These are phyloP conservation scores for Aspergillus brasiliensis DNA, from an alignment of 2,329 filamentous ascomycete genomes.

Conservation along the genomic window DNA sequence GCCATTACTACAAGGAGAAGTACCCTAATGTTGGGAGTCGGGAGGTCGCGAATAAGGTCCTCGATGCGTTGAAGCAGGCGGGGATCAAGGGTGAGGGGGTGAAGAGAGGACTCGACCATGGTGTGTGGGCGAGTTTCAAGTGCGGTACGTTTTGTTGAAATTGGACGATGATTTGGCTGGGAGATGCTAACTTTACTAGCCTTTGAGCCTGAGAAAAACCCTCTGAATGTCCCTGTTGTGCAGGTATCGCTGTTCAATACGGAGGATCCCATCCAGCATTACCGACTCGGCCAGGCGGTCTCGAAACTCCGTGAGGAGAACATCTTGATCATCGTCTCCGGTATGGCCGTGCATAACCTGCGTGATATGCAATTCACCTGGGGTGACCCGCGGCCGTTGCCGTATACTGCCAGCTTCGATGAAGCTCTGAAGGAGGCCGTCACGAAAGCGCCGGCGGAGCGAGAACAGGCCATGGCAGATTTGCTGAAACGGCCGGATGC, in stretches of 20 bases:
- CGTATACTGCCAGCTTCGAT: conserved; percentile 66
- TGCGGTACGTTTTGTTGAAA: conserved; percentile 40
- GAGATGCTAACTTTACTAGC: conserved; percentile 39
- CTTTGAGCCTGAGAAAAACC: conserved; percentile 64
- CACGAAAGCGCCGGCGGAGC: conserved; percentile 46
- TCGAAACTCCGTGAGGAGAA: conserved; percentile 66
- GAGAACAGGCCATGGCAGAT: conserved; percentile 48
- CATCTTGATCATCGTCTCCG: conserved; percentile 69
- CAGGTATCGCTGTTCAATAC: conserved; percentile 70
- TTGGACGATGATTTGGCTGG: not conserved
- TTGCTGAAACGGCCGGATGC: conserved; percentile 56
- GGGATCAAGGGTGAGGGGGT: conserved; percentile 63
- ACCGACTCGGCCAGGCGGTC: conserved; percentile 67
- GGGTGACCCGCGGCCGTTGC: conserved; percentile 51
- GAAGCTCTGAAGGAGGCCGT: conserved; percentile 68
- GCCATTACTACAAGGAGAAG: conserved; percentile 67
- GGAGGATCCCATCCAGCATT: conserved; percentile 67
- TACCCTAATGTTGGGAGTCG: conserved; percentile 67
- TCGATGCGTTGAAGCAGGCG: conserved; percentile 56
- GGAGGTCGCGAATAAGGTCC: conserved; percentile 61
- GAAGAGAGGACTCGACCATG: conserved; percentile 70
- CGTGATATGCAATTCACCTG: conserved; percentile 55
- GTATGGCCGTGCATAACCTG: conserved; percentile 75
- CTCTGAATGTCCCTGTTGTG: conserved; percentile 67
- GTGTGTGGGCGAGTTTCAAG: conserved; percentile 71